phyloP scores from a whole-genome alignment of 1,284 basidiomycete genomes.

The Apiotrichum sp. region DNA sequence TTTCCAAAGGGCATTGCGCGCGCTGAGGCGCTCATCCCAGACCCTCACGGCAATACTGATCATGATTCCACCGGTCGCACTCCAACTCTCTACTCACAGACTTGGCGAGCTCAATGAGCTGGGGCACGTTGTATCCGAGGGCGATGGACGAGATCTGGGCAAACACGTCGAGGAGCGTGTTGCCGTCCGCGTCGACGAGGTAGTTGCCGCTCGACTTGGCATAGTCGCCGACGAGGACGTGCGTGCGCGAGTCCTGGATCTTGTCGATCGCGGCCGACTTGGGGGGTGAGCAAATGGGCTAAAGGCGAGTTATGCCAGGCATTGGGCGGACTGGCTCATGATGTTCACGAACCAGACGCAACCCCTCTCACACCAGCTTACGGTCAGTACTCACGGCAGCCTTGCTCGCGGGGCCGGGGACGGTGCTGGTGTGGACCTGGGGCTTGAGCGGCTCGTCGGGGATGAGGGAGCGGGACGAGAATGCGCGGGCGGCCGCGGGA shows the following conservation, averaged over 20 bases:
- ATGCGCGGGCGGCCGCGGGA: conserved; percentile 12
- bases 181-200: conserved; percentile 54
- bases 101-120: conserved; percentile 46
- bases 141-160: conserved; percentile 51
- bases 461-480: conserved; percentile 23
- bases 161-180: conserved; percentile 53
- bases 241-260: conserved; percentile 23
- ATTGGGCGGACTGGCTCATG: too few relatives aligned
- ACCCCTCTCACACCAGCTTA: too few relatives aligned
- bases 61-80: too few relatives aligned
- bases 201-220: conserved; percentile 45
- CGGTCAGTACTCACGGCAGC: conserved; percentile 14
- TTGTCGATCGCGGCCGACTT: conserved; percentile 23
- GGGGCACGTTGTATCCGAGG: conserved; percentile 51
- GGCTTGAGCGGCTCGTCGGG: conserved; percentile 25
- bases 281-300: too few relatives aligned
- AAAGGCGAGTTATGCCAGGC: too few relatives aligned
- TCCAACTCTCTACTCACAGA: conserved; percentile 33
- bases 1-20: too few relatives aligned
- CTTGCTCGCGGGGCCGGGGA: conserved; percentile 26
- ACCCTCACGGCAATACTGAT: too few relatives aligned
- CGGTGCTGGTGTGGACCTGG: conserved; percentile 14
- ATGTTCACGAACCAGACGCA: too few relatives aligned
- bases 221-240: conserved; percentile 23
- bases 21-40: too few relatives aligned